A percentile compares a stretch with the other conserved stretches of the same genome.
Evolutionary conservation across 176 grass and related monocot species (phyloP).

Genomic region (Leersia perrieri): DNA sequence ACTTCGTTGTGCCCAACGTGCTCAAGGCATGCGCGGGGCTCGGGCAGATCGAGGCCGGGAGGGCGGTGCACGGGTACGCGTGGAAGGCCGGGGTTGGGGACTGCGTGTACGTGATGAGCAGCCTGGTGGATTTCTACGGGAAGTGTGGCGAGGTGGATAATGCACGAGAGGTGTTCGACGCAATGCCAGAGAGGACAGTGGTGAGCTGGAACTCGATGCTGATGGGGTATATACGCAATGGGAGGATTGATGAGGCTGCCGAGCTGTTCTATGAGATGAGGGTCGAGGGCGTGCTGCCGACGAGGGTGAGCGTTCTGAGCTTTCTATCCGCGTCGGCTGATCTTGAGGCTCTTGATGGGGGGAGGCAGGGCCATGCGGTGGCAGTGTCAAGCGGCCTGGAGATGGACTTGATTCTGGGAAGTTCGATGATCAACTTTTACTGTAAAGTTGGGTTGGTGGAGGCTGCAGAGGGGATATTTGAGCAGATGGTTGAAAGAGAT

Average conservation of each 20-base stretch:
- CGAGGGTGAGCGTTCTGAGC: conserved; percentile 59
- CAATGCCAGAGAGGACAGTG: conserved; percentile 57
- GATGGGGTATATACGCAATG: conserved; percentile 58
- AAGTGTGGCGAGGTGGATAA: conserved; percentile 37
- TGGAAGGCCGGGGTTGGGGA: conserved; percentile 41
- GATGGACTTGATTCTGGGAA: conserved; percentile 60
- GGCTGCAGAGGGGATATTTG: conserved; percentile 53
- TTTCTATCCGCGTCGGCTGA: conserved; percentile 39
- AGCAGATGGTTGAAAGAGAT: conserved; percentile 57
- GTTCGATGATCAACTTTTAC: conserved; percentile 65
- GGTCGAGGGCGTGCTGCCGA: conserved; percentile 43
- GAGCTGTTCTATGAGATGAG: conserved; percentile 61
- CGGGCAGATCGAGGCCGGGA: conserved; percentile 2
- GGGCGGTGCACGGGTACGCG: conserved; percentile 42
- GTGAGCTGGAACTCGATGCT: conserved; percentile 75
- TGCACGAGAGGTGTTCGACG: conserved; percentile 55
- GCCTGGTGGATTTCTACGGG: conserved; percentile 66
- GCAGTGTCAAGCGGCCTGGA: conserved; percentile 49
- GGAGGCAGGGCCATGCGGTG: conserved; percentile 61
- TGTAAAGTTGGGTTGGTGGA: conserved; percentile 60
- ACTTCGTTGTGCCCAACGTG: conserved; percentile 43
- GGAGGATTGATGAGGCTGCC: conserved; percentile 50
- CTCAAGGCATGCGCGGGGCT: conserved; percentile 43
- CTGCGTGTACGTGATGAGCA: conserved; percentile 62
- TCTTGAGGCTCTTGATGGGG: conserved; percentile 48